phyloP scores from a whole-genome alignment of 2,329 filamentous ascomycete species.

The Phoma sp. region DNA sequence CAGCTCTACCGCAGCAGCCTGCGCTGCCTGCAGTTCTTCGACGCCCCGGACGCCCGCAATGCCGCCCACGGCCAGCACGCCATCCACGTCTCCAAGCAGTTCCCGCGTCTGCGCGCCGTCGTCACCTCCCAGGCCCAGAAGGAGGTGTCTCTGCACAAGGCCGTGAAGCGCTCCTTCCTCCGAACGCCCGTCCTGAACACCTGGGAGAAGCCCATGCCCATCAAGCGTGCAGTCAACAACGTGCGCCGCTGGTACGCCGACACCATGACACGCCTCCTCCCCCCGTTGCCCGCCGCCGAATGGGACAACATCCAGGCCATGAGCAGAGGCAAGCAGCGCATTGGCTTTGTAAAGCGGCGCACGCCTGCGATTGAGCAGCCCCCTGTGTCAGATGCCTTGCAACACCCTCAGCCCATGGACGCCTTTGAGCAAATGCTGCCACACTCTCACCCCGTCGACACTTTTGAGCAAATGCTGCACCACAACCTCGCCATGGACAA shows the following conservation, averaged over 20 bases:
- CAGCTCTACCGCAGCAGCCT: slow-evolving; percentile 46
- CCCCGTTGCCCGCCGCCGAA: slow-evolving; percentile 55
- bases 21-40: slow-evolving; percentile 41
- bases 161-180: slow-evolving; percentile 34
- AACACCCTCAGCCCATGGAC: no score
- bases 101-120: slow-evolving; percentile 39
- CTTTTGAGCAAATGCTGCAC: slow-evolving; percentile 18
- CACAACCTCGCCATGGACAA: slow-evolving; percentile 34
- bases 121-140: slow-evolving; percentile 35
- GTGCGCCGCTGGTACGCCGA: slow-evolving; percentile 54
- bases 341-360: slow-evolving; percentile 35
- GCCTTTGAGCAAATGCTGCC: slow-evolving; percentile 16
- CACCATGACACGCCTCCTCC: slow-evolving; percentile 52
- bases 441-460: slow-evolving; percentile 24
- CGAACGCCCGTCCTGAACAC: slow-evolving; percentile 54
- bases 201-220: slow-evolving; percentile 57
- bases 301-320: slow-evolving; percentile 54
- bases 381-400: slow-evolving; percentile 2
- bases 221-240: slow-evolving; percentile 53
- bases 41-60: slow-evolving; percentile 30
- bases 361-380: slow-evolving; percentile 9
- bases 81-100: slow-evolving; percentile 42
- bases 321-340: slow-evolving; percentile 42
- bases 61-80: slow-evolving; percentile 10
- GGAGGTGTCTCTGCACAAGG: slow-evolving; percentile 25